Evolutionary conservation across 2,329 filamentous ascomycete genomes (phyloP).

Genomic region (Verticillium alfalfae): DNA sequence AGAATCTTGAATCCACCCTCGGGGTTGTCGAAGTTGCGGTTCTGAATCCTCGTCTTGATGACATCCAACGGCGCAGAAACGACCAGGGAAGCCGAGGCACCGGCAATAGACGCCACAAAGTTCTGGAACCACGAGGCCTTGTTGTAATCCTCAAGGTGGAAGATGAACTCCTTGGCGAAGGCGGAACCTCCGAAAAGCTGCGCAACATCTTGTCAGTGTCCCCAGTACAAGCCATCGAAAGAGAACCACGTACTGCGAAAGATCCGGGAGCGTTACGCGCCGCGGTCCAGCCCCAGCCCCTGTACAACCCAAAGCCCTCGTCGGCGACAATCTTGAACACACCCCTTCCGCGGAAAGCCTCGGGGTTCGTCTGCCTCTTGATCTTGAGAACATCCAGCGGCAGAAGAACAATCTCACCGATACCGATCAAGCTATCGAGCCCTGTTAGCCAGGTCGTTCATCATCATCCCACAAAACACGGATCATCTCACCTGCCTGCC

Average conservation of each 20-base stretch:
- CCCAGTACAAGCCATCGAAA: not conserved
- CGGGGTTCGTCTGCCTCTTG: constrained; percentile 98
- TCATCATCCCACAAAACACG: too few species aligned
- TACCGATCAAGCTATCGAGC: constrained; percentile 72
- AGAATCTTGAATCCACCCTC: constrained; percentile 91
- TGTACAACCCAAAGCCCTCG: constrained; percentile 92
- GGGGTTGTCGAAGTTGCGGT: constrained; percentile 97
- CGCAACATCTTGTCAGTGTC: not conserved
- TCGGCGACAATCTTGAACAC: constrained; percentile 85
- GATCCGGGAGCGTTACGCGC: constrained; percentile 95
- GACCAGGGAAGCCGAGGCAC: constrained; percentile 89
- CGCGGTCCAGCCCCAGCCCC: constrained; percentile 96
- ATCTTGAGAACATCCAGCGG: constrained; percentile 98
- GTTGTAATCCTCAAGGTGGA: constrained; percentile 90
- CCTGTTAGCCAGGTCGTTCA: not conserved
- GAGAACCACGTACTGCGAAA: constrained; percentile 69
- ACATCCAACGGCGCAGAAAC: constrained; percentile 96
- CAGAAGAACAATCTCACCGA: constrained; percentile 92
- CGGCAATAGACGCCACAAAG: constrained; percentile 92
- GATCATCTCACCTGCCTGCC: constrained; percentile 65
- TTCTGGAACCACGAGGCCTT: constrained; percentile 91
- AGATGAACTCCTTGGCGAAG: constrained; percentile 95
- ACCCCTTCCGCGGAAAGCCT: constrained; percentile 92
- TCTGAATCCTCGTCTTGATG: constrained; percentile 97
- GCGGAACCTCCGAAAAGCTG: constrained; percentile 95